These are phyloP conservation scores for Hypoxylon fuscum DNA, from an alignment of 495 filamentous ascomycete species.

Conservation along the genomic window DNA sequence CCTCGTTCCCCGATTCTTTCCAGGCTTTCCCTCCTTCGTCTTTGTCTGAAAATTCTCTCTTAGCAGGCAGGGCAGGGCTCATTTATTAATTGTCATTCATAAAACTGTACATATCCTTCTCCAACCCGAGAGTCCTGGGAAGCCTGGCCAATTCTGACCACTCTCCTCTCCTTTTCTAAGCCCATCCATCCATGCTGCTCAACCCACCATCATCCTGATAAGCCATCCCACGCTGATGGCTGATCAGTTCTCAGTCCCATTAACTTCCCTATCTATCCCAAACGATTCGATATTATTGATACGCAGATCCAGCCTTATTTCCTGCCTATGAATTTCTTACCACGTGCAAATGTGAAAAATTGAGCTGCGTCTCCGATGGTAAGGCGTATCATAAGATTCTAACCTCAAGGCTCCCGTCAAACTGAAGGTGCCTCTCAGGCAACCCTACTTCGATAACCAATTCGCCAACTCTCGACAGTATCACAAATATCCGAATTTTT, in stretches of 20 bases:
- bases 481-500: conserved; percentile 21
- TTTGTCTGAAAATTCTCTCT: conserved; percentile 21
- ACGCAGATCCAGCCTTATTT: conserved; percentile 27
- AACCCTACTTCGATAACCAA: conserved; percentile 9
- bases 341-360: conserved; percentile 25
- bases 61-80: conserved; percentile 19
- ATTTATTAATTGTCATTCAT: conserved; percentile 38
- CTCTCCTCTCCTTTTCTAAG: conserved; percentile 15
- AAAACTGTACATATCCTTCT: conserved; percentile 25
- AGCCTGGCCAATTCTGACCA: conserved; percentile 28
- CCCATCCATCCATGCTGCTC: conserved; percentile 12
- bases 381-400: conserved; percentile 21
- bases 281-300: conserved; percentile 34
- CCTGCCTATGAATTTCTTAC: conserved; percentile 10
- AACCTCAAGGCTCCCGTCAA: conserved; percentile 5
- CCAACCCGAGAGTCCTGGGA: conserved; percentile 17
- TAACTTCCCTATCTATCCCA: conserved; percentile 31
- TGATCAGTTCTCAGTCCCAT: conserved; percentile 32
- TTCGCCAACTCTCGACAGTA: conserved; percentile 14
- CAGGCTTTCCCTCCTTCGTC: conserved; percentile 25
- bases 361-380: conserved; percentile 15
- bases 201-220: conserved; percentile 34
- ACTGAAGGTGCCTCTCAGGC: not conserved
- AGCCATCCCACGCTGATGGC: conserved; percentile 35
- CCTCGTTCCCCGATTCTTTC: conserved; percentile 35